Percentiles rank a stretch among this genome's conserved stretches.
These are phyloP conservation scores for Fusarium sp. DNA, from an alignment of 2,329 filamentous ascomycete genomes.

Conservation along the genomic window DNA sequence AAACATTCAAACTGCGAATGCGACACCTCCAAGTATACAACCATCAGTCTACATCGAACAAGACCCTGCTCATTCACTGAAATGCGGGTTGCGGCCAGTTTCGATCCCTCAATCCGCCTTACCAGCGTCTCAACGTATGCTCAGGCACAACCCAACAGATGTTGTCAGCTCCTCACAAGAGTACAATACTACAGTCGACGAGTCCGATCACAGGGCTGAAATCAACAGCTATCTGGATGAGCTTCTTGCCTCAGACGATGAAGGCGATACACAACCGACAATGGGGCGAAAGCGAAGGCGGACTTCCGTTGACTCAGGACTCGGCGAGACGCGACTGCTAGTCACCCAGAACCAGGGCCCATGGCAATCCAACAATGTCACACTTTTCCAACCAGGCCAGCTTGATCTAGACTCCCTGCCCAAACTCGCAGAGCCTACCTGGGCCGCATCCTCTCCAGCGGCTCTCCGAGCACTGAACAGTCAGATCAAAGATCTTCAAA, in stretches of 20 bases:
- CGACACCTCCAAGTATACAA: background rate
- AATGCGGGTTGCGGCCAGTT: background rate
- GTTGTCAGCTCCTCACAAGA: background rate
- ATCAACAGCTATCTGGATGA: constrained; percentile 33
- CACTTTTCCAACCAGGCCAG: constrained; percentile 72
- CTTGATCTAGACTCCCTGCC: constrained; percentile 72
- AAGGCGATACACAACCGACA: constrained; percentile 1
- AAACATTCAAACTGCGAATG: background rate
- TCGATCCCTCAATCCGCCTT: constrained; percentile 47
- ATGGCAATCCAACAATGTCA: constrained; percentile 23
- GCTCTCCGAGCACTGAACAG: constrained; percentile 43
- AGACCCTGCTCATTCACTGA: constrained; percentile 33
- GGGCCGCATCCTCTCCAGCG: constrained; percentile 44
- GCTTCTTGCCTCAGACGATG: constrained; percentile 40
- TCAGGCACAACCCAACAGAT: background rate
- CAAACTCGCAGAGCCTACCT: constrained; percentile 61
- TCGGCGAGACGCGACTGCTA: constrained; percentile 23
- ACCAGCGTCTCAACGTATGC: constrained; percentile 28
- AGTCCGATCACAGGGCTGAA: background rate
- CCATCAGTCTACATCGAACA: constrained; percentile 44
- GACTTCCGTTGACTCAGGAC: constrained; percentile 35
- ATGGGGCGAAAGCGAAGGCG: constrained; percentile 36
- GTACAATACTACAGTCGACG: constrained; percentile 15
- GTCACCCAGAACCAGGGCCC: constrained; percentile 20
- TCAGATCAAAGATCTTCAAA: constrained; percentile 72